Base-by-base conservation (phyloP, 2,329 filamentous ascomycete genomes). In the Westerdykella aurantiaca region DNA sequence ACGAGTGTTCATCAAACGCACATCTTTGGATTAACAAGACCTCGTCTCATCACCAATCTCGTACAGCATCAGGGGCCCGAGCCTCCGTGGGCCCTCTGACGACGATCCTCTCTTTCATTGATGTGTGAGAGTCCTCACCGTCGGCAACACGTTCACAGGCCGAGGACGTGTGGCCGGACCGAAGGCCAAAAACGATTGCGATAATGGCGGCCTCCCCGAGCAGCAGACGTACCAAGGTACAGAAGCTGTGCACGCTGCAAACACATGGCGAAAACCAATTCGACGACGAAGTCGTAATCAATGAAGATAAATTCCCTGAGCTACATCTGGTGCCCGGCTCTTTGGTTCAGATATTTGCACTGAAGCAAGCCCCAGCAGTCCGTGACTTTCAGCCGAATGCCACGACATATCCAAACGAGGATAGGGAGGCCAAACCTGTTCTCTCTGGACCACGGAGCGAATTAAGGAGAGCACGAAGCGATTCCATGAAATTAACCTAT, bases 241-340 rank as follows among this genome's bases (percentile, higher is more conserved):
- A 69, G 39, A 69, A 68, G 42, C 44, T 69, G 5, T 78, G 74
- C 54, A 72, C 71, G 2, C 63, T 80, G 12, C 79, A 76, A 74
- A 74, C 77, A 6, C 77, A 80, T 53, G 86, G 90, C 63, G 87
- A 94, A 52, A 81, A 78, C 34, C 85, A 89, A 57, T 82, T 84
- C 7, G 79, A 78, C 45, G 86, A 94, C 57, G 87, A 91, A 55
- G 82, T 93, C 37, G 74, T 93, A 17, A 76, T 94, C 58, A 93
- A 91, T 61, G 75, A 84, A 45, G 82, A 86, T 44, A 75, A 83
- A 13, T 80, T 91, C 46, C 78, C 80, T 42, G 76, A 78, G 51
- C 72, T 76, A 37, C 76, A 79, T 37, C 74, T 88, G 49, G 77
- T 77, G 44, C 72, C 80, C 0, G 86, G 85, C 21, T 78, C 79